Percentiles rank a stretch among this genome's conserved stretches.
These are phyloP conservation scores for Colletotrichum somersetense DNA, from an alignment of 2,329 filamentous ascomycete genomes.

Conservation along the genomic window DNA sequence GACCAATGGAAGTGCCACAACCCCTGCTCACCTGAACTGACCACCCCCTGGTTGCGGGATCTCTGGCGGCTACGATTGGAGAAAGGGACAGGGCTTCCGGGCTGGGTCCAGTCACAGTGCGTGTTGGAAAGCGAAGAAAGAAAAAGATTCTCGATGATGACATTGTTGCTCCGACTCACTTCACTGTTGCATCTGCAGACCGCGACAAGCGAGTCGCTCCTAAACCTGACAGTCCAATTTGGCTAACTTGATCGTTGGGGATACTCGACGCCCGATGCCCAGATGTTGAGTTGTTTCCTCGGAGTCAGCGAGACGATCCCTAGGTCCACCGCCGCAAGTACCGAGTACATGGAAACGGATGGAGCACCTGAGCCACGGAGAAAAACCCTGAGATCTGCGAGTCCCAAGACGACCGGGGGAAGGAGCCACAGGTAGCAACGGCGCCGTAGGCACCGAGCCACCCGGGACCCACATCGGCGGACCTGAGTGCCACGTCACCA, in stretches of 20 bases:
- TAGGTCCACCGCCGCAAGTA: conserved; percentile 35
- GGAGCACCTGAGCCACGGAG: conserved; percentile 3
- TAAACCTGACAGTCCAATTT: neutral
- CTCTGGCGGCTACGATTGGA: conserved; percentile 53
- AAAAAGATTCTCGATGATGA: conserved; percentile 2
- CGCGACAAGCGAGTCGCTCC: conserved; percentile 20
- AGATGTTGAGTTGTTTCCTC: conserved; percentile 15
- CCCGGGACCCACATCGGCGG: conserved; percentile 30
- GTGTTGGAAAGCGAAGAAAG: neutral
- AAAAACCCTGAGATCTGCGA: conserved; percentile 38
- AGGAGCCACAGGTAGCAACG: conserved; percentile 37
- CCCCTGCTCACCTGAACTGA: conserved; percentile 48
- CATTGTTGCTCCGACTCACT: conserved; percentile 10
- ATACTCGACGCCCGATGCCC: neutral
- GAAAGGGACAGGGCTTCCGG: conserved; percentile 40
- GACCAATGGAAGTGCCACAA: conserved; percentile 51
- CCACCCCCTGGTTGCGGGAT: conserved; percentile 46
- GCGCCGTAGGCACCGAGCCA: conserved; percentile 35
- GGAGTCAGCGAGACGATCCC: conserved; percentile 40
- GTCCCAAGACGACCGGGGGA: conserved; percentile 3
- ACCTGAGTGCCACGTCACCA: conserved; percentile 43
- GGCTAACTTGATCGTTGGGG: neutral
- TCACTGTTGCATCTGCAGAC: conserved; percentile 22
- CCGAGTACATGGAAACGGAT: conserved; percentile 16
- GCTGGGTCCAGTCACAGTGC: neutral